A percentile compares a stretch with the other conserved stretches of the same genome.
These are phyloP conservation scores for Clitopilus hobsonii DNA, from an alignment of 768 basidiomycete genomes.

Conservation along the genomic window DNA sequence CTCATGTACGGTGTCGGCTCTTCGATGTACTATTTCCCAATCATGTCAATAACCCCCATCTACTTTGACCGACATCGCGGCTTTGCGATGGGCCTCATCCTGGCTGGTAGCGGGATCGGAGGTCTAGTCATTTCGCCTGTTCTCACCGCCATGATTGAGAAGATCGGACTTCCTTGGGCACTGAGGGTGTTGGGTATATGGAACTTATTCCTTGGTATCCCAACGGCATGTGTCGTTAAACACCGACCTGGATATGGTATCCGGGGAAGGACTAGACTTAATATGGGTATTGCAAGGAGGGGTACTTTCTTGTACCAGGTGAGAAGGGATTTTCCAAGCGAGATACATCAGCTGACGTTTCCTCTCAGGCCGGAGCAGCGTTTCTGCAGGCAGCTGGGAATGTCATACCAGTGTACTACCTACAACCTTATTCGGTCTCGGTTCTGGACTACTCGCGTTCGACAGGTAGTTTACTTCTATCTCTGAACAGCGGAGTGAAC, in stretches of 20 bases:
- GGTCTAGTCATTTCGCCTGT: slow-evolving; percentile 39
- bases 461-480: slow-evolving; percentile 32
- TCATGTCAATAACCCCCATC: slow-evolving; percentile 35
- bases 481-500: slow-evolving; percentile 38
- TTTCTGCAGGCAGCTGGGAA: slow-evolving; percentile 42
- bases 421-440: slow-evolving; percentile 35
- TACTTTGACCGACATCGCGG: slow-evolving; percentile 42
- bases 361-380: slow-evolving; percentile 28
- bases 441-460: slow-evolving; percentile 31
- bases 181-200: slow-evolving; percentile 36
- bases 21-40: slow-evolving; percentile 39
- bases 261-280: slow-evolving; percentile 23
- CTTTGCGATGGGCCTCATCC: slow-evolving; percentile 38
- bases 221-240: slow-evolving; percentile 29
- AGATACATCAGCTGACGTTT: neutral
- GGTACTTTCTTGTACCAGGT: slow-evolving; percentile 40
- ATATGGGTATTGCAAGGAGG: slow-evolving; percentile 30
- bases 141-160: slow-evolving; percentile 28
- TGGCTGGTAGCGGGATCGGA: slow-evolving; percentile 37
- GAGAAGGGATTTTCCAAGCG: neutral
- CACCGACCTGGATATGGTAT: slow-evolving; percentile 17
- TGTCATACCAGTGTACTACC: slow-evolving; percentile 38
- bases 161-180: slow-evolving; percentile 27
- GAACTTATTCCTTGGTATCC: slow-evolving; percentile 33
- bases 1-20: slow-evolving; percentile 38